Conservation (phyloP, 2,329 filamentous ascomycete species). For the Blastomyces gilchristii region DNA sequence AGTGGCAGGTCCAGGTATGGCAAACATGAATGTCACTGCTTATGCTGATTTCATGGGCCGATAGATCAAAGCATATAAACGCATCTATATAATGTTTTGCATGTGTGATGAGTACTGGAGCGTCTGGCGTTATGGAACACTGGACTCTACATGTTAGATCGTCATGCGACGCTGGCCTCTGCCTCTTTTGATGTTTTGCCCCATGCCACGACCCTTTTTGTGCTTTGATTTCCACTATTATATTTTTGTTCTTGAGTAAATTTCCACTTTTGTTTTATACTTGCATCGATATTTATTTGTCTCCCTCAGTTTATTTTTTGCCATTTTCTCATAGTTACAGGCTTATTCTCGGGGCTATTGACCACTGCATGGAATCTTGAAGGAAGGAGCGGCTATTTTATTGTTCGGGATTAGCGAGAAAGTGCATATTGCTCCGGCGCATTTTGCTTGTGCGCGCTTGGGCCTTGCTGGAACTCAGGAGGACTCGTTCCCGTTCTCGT, state of each 20-base stretch:
- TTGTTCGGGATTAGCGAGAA: conserved; percentile 9
- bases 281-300: conserved; percentile 9
- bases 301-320: conserved; percentile 3
- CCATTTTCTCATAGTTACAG: conserved; percentile 14
- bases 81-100: conserved; percentile 30
- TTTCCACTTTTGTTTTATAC: conserved; percentile 10
- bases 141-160: conserved; percentile 32
- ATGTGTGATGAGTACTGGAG: conserved; percentile 35
- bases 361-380: conserved; percentile 13
- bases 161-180: conserved; percentile 30
- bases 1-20: conserved; percentile 8
- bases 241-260: conserved; percentile 20
- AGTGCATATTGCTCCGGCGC: conserved; percentile 5
- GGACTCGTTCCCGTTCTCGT: neutral
- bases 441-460: conserved; percentile 6
- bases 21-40: conserved; percentile 14
- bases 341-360: conserved; percentile 13
- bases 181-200: conserved; percentile 19
- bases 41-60: conserved; percentile 42
- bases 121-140: conserved; percentile 32
- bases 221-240: conserved; percentile 18
- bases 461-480: neutral
- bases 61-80: conserved; percentile 20
- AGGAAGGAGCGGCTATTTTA: conserved; percentile 10
- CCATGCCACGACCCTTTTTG: conserved; percentile 20